Percentiles rank a stretch among this genome's conserved stretches.
phyloP scores from a whole-genome alignment of 176 grass and related monocot genomes.

The Hsuehochloa calcarea region DNA sequence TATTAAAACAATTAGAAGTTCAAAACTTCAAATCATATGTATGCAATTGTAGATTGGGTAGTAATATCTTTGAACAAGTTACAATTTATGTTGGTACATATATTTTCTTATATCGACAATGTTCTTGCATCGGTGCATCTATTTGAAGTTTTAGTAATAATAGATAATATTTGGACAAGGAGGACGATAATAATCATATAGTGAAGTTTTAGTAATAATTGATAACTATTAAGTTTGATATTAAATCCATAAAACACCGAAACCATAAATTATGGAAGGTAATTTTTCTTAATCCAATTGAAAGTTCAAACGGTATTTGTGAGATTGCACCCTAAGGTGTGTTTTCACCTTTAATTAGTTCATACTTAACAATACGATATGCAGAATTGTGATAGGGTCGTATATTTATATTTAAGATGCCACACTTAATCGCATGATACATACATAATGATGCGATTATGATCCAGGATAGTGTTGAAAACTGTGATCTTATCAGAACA shows the following conservation, averaged over 20 bases:
- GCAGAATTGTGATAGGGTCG: not conserved
- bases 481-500: not conserved
- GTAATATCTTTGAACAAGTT: not conserved
- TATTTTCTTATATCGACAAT: not conserved
- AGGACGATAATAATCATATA: not conserved
- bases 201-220: too few species aligned
- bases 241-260: not conserved
- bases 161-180: not conserved
- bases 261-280: not conserved
- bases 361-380: not conserved
- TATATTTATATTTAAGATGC: not conserved
- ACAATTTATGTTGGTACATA: not conserved
- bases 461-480: conserved; percentile 13
- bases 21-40: not conserved
- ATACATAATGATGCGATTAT: not conserved
- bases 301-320: conserved; percentile 1
- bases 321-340: not conserved
- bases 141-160: not conserved
- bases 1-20: conserved; percentile 1
- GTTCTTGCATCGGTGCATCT: not conserved
- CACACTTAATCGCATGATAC: conserved; percentile 1
- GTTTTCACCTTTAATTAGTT: not conserved
- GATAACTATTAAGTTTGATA: conserved; percentile 12
- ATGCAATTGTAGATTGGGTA: not conserved
- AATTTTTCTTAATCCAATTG: not conserved